Percentiles rank a stretch among this genome's conserved stretches.
phyloP scores from a whole-genome alignment of 2,329 filamentous ascomycete genomes.

The Onygenales sp. region DNA sequence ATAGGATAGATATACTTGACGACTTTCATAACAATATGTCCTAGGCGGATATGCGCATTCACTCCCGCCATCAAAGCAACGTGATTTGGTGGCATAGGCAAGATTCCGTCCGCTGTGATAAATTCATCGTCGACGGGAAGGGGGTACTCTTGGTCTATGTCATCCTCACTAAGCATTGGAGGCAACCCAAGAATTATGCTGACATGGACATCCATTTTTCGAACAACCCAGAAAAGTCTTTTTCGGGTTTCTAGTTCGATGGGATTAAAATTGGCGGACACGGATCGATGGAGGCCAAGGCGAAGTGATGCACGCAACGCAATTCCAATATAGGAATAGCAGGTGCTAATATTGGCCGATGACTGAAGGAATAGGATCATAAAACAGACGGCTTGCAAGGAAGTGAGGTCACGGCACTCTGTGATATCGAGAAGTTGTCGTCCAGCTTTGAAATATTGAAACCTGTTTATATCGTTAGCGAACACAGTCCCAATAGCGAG shows the following conservation, averaged over 20 bases:
- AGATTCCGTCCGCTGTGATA: conserved; percentile 36
- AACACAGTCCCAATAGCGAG: not conserved
- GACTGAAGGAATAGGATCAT: conserved; percentile 75
- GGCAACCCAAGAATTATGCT: conserved; percentile 41
- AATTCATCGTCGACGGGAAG: conserved; percentile 38
- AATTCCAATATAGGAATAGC: conserved; percentile 72
- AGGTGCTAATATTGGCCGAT: conserved; percentile 67
- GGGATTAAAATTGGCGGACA: conserved; percentile 59
- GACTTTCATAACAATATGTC: conserved; percentile 51
- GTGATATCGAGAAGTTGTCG: conserved; percentile 53
- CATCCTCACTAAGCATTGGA: conserved; percentile 40
- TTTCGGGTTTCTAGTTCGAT: conserved; percentile 65
- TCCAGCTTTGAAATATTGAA: conserved; percentile 64
- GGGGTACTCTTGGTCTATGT: conserved; percentile 42
- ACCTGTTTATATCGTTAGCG: conserved; percentile 36
- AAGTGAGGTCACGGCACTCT: conserved; percentile 61
- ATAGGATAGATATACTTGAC: conserved; percentile 56
- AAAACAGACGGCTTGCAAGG: conserved; percentile 66
- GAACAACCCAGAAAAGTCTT: conserved; percentile 47
- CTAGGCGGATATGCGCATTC: conserved; percentile 51
- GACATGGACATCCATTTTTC: conserved; percentile 43
- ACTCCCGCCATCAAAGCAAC: conserved; percentile 50
- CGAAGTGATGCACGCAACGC: conserved; percentile 66
- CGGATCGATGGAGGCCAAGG: conserved; percentile 66
- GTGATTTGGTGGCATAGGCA: conserved; percentile 45